These are phyloP conservation scores for Pouteria glomerata DNA, from an alignment of 148 eudicot species.

Conservation along the genomic window DNA sequence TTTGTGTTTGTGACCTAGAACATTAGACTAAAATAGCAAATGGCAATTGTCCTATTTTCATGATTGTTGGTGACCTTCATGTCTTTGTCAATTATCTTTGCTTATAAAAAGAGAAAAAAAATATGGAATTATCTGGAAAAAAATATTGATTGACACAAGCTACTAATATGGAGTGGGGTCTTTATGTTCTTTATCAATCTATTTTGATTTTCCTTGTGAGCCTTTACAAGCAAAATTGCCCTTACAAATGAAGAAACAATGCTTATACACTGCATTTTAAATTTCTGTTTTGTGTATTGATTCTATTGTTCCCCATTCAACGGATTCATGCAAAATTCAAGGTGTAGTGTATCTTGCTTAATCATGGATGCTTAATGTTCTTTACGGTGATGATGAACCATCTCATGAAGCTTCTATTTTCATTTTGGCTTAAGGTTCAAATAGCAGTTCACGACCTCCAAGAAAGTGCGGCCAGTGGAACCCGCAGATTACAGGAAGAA, in stretches of 20 bases:
- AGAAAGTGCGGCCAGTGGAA: slow-evolving; percentile 66
- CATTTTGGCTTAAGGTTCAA: slow-evolving; percentile 49
- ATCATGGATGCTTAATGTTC: neutral
- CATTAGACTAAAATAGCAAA: neutral
- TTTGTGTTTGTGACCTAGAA: too few relatives aligned
- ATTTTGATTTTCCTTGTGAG: neutral
- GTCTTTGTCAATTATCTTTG: too few relatives aligned
- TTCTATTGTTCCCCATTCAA: neutral
- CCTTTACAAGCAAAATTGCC: neutral
- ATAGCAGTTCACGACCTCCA: slow-evolving; percentile 66
- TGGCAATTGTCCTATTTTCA: neutral
- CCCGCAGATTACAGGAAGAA: slow-evolving; percentile 67
- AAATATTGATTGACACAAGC: too few relatives aligned
- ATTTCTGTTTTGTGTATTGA: neutral
- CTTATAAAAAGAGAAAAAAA: too few relatives aligned
- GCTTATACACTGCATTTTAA: neutral
- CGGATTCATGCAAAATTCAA: neutral
- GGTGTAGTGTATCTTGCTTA: too few relatives aligned
- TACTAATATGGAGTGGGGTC: too few relatives aligned
- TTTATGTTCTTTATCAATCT: too few relatives aligned
- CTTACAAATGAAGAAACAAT: neutral
- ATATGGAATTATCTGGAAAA: too few relatives aligned
- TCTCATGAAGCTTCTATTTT: neutral
- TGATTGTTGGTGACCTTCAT: too few relatives aligned
- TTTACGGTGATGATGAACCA: neutral